Base-by-base conservation (phyloP, 441 rosid genomes). In the Brassica balearica region DNA sequence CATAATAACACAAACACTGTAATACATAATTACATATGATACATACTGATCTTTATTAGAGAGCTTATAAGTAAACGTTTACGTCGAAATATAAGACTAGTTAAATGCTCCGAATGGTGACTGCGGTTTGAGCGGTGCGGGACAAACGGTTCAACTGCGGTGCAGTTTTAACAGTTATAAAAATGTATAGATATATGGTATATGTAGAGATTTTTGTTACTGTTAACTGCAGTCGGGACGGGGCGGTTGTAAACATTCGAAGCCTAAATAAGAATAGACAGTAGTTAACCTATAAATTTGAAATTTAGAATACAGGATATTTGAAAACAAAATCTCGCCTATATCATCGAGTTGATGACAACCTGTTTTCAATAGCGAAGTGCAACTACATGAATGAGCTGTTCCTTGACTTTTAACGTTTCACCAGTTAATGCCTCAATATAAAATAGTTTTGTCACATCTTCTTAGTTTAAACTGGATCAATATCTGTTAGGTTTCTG, bases 331-430 rank as follows among this genome's bases (percentile, higher is more conserved):
- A 53, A 53, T 53, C 20, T 53, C 58, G 8, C 8, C 9, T 53
- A 53, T 53, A 14, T 53, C 1, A 14, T 15, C 58, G 60, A 55
- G 60, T 15, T 53, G 59, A 51, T 51, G 59, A 53, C 60, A 55
- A 15, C 60, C 58, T 53, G 58, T 8, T 53, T 53, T 53, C 19
- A 53, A 14, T 14, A 6, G 58, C 58, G 20, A 53, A 53, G 20
- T 53, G 58, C 20, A 53, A 53, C 58, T 53, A 53, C 58, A 27
- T 1, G 53, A 73, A 73, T 63, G 22, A 64, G 23, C 70, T 66
- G 25, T 34, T n/a, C n/a, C n/a, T n/a, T n/a, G n/a, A n/a, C n/a
- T n/a, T n/a, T n/a, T n/a, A n/a, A n/a, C n/a, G n/a, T n/a, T n/a
- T n/a, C n/a, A n/a, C 43, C 58, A 4, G 58, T 53, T 53, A 53